A percentile compares a stretch with the other conserved stretches of the same genome.
phyloP scores from a whole-genome alignment of 768 basidiomycete species.

The Mycena sanguinolenta region DNA sequence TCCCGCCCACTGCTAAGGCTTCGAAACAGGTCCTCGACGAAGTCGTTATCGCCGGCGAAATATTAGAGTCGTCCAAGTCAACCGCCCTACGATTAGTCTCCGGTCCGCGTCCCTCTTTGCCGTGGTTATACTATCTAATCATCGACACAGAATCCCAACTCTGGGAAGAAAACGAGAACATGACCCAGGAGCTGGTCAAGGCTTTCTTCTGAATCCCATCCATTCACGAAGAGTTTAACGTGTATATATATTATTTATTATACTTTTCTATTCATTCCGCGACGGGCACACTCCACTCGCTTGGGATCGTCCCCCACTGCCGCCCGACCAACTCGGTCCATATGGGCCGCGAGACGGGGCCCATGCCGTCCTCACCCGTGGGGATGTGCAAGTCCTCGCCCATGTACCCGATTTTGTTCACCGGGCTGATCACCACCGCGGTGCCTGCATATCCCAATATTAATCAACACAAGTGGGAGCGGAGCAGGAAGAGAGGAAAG shows the following conservation, averaged over 20 bases:
- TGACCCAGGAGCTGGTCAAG: conserved; percentile 36
- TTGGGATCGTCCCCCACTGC: conserved; percentile 82
- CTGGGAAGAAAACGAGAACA: conserved; percentile 39
- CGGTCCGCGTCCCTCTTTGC: conserved; percentile 1
- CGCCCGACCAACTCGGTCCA: conserved; percentile 82
- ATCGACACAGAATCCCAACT: conserved; percentile 32
- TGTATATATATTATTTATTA: no score
- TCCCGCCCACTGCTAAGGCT: not conserved
- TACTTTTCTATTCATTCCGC: conserved; percentile 43
- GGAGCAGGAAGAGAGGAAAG: conserved; percentile 26
- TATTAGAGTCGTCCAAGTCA: conserved; percentile 92
- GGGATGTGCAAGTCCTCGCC: conserved; percentile 75
- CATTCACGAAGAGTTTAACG: not conserved
- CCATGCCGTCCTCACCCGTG: conserved; percentile 80
- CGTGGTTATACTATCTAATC: not conserved
- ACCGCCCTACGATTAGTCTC: conserved; percentile 57
- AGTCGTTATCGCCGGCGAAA: conserved; percentile 91
- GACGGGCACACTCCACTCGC: conserved; percentile 81
- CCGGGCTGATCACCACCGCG: conserved; percentile 81
- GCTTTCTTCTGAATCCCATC: conserved; percentile 34
- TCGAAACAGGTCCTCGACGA: conserved; percentile 86
- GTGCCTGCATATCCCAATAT: conserved; percentile 76
- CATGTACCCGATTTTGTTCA: conserved; percentile 80
- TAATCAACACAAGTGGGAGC: not conserved
- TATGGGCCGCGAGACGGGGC: conserved; percentile 80